Evolutionary conservation across 257 asterid species (phyloP).

Genomic region (Linderniella brevidens): DNA sequence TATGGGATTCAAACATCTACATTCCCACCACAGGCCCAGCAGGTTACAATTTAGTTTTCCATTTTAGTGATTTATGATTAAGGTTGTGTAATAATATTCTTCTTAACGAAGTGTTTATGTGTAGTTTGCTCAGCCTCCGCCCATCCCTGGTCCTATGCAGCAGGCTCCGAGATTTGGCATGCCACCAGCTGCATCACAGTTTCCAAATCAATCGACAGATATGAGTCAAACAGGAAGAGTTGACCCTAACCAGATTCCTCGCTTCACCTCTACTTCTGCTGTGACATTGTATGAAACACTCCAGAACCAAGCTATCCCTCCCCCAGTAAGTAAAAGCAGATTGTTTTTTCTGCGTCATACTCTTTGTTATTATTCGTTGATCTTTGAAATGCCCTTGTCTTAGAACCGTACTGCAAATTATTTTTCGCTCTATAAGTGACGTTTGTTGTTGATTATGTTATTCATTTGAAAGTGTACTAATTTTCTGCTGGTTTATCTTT

Average conservation of each 20-base stretch:
- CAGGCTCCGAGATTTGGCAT: conserved; percentile 73
- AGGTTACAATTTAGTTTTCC: conserved; percentile 22
- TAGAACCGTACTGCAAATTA: too few species aligned
- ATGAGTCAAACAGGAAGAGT: conserved; percentile 65
- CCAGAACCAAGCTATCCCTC: conserved; percentile 96
- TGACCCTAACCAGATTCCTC: conserved; percentile 98
- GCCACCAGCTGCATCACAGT: conserved; percentile 50
- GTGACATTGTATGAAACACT: conserved; percentile 81
- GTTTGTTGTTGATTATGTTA: too few species aligned
- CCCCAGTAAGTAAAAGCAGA: conserved; percentile 49
- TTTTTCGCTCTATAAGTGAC: too few species aligned
- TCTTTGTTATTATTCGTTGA: too few species aligned
- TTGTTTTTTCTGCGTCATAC: background rate
- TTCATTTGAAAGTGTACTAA: too few species aligned
- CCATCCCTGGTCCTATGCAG: conserved; percentile 51
- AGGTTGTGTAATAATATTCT: too few species aligned
- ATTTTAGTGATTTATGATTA: too few species aligned
- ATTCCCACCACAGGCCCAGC: conserved; percentile 52
- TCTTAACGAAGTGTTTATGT: background rate
- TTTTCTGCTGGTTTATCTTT: too few species aligned
- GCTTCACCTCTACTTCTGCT: conserved; percentile 50
- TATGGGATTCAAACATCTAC: conserved; percentile 45
- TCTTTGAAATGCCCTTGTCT: too few species aligned
- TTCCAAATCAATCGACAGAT: conserved; percentile 65
- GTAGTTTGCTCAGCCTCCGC: conserved; percentile 60